phyloP scores from a whole-genome alignment of 2,329 filamentous ascomycete species.

The Penicillium sp. region DNA sequence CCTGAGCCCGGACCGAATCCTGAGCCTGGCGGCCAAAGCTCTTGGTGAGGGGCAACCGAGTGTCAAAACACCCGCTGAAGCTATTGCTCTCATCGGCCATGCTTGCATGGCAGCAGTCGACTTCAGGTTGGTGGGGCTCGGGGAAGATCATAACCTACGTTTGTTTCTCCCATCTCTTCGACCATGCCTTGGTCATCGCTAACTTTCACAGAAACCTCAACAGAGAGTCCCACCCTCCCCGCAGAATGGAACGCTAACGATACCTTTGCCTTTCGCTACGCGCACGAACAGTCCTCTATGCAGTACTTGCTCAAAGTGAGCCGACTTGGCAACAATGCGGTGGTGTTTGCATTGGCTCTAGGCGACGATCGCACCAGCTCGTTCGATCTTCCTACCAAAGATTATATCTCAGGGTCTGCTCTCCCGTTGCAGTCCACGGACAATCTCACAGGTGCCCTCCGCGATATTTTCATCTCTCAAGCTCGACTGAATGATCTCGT shows the following conservation, averaged over 20 bases:
- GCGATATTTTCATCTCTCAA: constrained; percentile 70
- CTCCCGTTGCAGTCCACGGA: constrained; percentile 51
- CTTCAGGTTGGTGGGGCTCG: constrained; percentile 79
- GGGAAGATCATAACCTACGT: constrained; percentile 76
- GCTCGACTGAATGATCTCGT: constrained; percentile 69
- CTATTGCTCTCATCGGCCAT: constrained; percentile 78
- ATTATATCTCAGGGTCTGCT: constrained; percentile 68
- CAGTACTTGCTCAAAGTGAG: constrained; percentile 79
- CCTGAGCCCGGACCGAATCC: constrained; percentile 28
- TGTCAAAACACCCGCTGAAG: constrained; percentile 64
- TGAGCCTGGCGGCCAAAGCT: constrained; percentile 33
- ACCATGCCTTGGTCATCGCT: not conserved
- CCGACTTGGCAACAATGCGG: constrained; percentile 77
- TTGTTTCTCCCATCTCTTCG: not conserved
- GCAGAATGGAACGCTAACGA: constrained; percentile 75
- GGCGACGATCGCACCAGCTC: constrained; percentile 78
- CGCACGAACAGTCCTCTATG: constrained; percentile 80
- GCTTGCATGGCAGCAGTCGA: constrained; percentile 76
- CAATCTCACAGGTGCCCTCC: constrained; percentile 34
- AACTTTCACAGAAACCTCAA: constrained; percentile 24
- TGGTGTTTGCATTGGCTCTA: constrained; percentile 74
- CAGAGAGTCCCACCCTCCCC: constrained; percentile 56
- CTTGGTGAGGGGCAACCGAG: constrained; percentile 27
- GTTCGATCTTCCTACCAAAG: constrained; percentile 70
- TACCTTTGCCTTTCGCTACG: constrained; percentile 78